Base-by-base conservation (phyloP, 768 basidiomycete genomes). In the Coprinopsis strossmayeri region DNA sequence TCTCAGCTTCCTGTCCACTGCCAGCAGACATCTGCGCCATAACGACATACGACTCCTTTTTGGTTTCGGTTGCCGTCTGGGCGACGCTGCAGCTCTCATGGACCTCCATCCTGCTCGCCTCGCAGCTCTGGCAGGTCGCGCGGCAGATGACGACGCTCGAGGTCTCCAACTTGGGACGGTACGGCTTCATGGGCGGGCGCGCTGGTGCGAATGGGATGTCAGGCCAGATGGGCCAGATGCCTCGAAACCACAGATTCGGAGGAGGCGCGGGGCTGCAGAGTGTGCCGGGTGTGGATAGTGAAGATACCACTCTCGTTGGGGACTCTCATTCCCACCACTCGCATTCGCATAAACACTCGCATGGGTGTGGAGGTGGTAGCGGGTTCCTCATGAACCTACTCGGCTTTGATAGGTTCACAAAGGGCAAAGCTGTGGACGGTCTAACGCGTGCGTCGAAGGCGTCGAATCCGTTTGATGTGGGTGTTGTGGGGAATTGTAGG, bases 121-220 rank as follows among this genome's bases (percentile, higher is more conserved):
- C 83, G 3, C 95, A 99, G 58, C 71, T 84, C 42, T 95, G 90
- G 89, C 96, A 99, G 65, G 81, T 97, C 46, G 79, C 85, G 1
- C 79, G 85, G 21, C 94, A 98, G 60, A 91, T 98, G 79, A 99
- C 95, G 1, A 97, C 95, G 0, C 76, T 94, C 47, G 95, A 99
- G 61, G 91, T 98, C 2, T 85, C 84, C 51, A 99, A 99, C 60
- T 81, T 98, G 2, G 92, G 95, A 2, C 79, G 95, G 39, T 97
- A 84, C 59, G 95, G 96, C 11, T 97, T 84, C 70, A 95, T 99
- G 91, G 95, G 96, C 30, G 94, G 94, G 0, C 82, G 90, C 34
- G 88, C 82, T 0, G 80, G 81, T 17, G 77, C 81, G 2, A 79
- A n/a, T n/a, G n/a, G 75, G 30, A 71, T 87, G 17, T 70, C 71